Evolutionary conservation across 2,329 filamentous ascomycete genomes (phyloP).

Genomic region (Fusarium sp.): DNA sequence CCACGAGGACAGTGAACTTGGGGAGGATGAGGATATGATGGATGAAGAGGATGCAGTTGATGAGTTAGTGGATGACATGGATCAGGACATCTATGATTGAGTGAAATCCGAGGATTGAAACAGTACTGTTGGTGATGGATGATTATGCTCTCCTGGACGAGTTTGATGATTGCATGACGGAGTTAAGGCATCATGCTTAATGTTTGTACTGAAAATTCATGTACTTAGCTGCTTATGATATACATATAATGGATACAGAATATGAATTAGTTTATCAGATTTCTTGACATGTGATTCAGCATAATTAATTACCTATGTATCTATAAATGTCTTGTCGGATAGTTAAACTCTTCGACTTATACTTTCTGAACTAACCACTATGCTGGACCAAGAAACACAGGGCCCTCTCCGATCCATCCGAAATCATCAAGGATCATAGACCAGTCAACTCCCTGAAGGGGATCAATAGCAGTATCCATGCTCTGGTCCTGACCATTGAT

Average conservation of each 20-base stretch:
- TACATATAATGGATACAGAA: slow-evolving; percentile 19
- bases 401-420: slow-evolving; percentile 57
- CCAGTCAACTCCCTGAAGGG: slow-evolving; percentile 64
- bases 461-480: slow-evolving; percentile 49
- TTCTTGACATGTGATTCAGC: not conserved
- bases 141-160: slow-evolving; percentile 10
- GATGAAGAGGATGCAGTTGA: slow-evolving; percentile 80
- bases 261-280: not conserved
- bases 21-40: slow-evolving; percentile 78
- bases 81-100: slow-evolving; percentile 67
- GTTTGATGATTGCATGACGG: slow-evolving; percentile 40
- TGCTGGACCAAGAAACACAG: slow-evolving; percentile 50
- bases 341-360: not conserved
- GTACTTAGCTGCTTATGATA: slow-evolving; percentile 19
- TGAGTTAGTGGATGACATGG: slow-evolving; percentile 74
- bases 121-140: slow-evolving; percentile 17
- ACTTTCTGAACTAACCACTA: slow-evolving; percentile 15
- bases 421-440: slow-evolving; percentile 65
- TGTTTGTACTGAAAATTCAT: slow-evolving; percentile 19
- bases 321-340: not conserved
- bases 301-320: not conserved
- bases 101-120: not conserved
- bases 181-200: slow-evolving; percentile 17
- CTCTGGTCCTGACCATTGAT: slow-evolving; percentile 34
- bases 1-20: slow-evolving; percentile 73